Base-by-base conservation (phyloP, 768 basidiomycete species). In the Lentinula raphanica region DNA sequence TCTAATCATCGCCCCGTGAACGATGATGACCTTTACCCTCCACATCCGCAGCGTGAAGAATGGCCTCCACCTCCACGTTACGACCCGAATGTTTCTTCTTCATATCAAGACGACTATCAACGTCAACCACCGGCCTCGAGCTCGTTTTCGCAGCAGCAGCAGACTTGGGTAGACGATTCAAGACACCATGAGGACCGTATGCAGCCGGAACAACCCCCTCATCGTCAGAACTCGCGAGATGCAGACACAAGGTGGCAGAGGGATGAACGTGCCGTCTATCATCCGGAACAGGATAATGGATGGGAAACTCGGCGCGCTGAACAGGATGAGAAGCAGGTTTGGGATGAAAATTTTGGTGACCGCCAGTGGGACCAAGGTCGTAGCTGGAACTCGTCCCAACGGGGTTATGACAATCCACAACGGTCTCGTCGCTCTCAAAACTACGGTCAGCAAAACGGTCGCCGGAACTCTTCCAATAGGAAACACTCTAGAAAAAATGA, bases 281-380 rank as follows among this genome's bases (percentile, higher is more conserved):
- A 68, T 48, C 78, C 74, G 64, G 73, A 74, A 58, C 76, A 72
- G 65, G 79, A 80, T 57, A 73, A 78, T 56, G 81, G 81, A 17
- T 86, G 84, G 84, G 81, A 79, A 8, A 65, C 72, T 45, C 78
- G 79, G 53, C 79, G 79, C 51, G 73, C 73, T 59, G 77, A 77
- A 56, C 76, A 76, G 65, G 69, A 70, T 7, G 79, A 78, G 74
- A 67, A 59, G 45, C 70, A 74, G 50, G 61, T 67, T 29, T 67
- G 67, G 67, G 67, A 67, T 38, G 63, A 64, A 25, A 23, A 44
- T 44, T 44, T 80, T 66, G 82, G 23, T 25, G 21, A 86, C 53
- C 81, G 88, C 50, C 72, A 83, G 58, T 90, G 88, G 88, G 86
- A 88, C 62, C 87, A 88, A 58, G 85, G 85, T 36, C 80, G 85